A percentile compares a stretch with the other conserved stretches of the same genome.
Conservation (phyloP, 2,329 filamentous ascomycete genomes). For the Arthrinium puccinioides region DNA sequence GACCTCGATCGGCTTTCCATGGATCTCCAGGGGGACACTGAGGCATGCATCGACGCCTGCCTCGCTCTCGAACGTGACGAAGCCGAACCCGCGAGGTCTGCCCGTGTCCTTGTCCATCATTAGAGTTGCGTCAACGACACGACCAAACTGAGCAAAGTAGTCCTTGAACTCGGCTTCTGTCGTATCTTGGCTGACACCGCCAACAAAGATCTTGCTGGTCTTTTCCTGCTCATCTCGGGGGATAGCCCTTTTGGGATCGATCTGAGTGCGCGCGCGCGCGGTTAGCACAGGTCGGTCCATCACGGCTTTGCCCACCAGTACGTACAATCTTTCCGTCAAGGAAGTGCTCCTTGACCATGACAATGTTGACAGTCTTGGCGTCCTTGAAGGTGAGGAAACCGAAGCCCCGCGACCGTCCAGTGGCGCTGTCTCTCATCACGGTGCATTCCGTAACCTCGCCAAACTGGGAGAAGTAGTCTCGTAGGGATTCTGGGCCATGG, state of each 20-base stretch:
- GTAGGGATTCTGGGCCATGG: slow-evolving; percentile 69
- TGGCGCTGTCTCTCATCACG: slow-evolving; percentile 96
- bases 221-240: slow-evolving; percentile 96
- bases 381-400: slow-evolving; percentile 98
- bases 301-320: too few species aligned
- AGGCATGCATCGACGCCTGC: slow-evolving; percentile 90
- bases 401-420: slow-evolving; percentile 89
- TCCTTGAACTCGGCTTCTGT: slow-evolving; percentile 94
- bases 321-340: slow-evolving; percentile 96
- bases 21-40: slow-evolving; percentile 77
- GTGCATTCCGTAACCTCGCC: slow-evolving; percentile 97
- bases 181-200: slow-evolving; percentile 93
- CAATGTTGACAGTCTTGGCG: slow-evolving; percentile 94
- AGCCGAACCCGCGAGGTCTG: slow-evolving; percentile 91
- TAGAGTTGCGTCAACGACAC: slow-evolving; percentile 91
- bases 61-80: slow-evolving; percentile 96
- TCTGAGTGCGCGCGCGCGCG: slow-evolving; percentile 49
- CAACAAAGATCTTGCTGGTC: slow-evolving; percentile 97
- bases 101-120: slow-evolving; percentile 99
- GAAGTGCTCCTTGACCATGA: slow-evolving; percentile 99
- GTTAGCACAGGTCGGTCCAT: neutral
- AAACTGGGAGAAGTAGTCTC: slow-evolving; percentile 96
- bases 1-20: slow-evolving; percentile 94
- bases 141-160: slow-evolving; percentile 94
- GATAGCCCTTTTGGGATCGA: slow-evolving; percentile 95